Percentiles rank a stretch among this genome's conserved stretches.
Conservation (phyloP, 768 basidiomycete genomes). For the Mycena metata region DNA sequence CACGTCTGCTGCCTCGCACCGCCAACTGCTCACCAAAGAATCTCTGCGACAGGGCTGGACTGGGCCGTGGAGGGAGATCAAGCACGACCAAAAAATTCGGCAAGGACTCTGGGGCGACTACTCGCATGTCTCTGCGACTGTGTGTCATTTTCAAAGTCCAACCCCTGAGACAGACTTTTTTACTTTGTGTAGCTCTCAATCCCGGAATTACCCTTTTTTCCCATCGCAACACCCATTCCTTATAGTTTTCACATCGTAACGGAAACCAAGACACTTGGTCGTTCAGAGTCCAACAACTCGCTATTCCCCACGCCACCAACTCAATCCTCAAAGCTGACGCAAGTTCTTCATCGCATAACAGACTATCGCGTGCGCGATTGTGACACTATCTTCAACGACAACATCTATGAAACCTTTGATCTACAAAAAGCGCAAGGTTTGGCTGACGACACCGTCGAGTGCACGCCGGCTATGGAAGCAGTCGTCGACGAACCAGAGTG, state of each 20-base stretch:
- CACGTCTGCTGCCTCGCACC: constrained; percentile 15
- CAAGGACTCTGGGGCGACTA: constrained; percentile 28
- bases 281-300: constrained; percentile 22
- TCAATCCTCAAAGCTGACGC: neutral
- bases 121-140: neutral
- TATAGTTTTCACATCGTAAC: constrained; percentile 12
- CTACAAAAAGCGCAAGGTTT: neutral
- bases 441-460: too few relatives aligned
- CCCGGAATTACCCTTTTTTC: neutral
- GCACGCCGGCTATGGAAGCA: too few relatives aligned
- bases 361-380: neutral
- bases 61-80: constrained; percentile 7
- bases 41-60: constrained; percentile 24
- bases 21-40: constrained; percentile 16
- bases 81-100: constrained; percentile 5
- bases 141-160: neutral
- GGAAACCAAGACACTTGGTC: constrained; percentile 14
- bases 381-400: neutral
- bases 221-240: constrained; percentile 13
- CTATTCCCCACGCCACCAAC: constrained; percentile 20
- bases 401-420: neutral
- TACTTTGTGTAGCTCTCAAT: neutral
- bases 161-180: neutral
- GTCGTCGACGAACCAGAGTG: constrained; percentile 16
- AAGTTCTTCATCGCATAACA: neutral